These are phyloP conservation scores for Monosporozyma servazzii DNA, from an alignment of 805 yeast genomes.

Conservation along the genomic window DNA sequence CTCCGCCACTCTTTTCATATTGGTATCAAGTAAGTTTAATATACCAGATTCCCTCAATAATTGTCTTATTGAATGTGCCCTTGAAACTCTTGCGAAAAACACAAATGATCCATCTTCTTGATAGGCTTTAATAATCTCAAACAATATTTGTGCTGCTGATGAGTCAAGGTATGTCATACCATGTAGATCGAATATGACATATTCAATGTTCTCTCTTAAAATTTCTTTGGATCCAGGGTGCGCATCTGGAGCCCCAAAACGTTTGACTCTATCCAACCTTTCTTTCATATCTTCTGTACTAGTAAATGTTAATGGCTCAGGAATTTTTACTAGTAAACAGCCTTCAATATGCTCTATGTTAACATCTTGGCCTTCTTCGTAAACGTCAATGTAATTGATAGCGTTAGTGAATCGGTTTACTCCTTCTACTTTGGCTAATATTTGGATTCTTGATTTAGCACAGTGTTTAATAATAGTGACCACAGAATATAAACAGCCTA, in stretches of 20 bases:
- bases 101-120: slow-evolving; percentile 46
- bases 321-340: slow-evolving; percentile 67
- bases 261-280: slow-evolving; percentile 59
- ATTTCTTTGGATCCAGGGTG: slow-evolving; percentile 66
- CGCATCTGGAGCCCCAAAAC: slow-evolving; percentile 60
- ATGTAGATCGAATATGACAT: slow-evolving; percentile 64
- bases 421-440: slow-evolving; percentile 59
- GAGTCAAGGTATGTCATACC: slow-evolving; percentile 81
- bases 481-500: slow-evolving; percentile 78
- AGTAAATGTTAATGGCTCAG: slow-evolving; percentile 85
- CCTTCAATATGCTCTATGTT: slow-evolving; percentile 48
- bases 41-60: slow-evolving; percentile 52
- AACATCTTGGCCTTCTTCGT: slow-evolving; percentile 3
- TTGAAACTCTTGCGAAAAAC: slow-evolving; percentile 52
- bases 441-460: slow-evolving; percentile 74
- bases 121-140: slow-evolving; percentile 39
- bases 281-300: slow-evolving; percentile 69
- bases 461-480: slow-evolving; percentile 73
- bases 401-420: slow-evolving; percentile 60
- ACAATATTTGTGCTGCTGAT: slow-evolving; percentile 64
- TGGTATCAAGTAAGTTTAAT: slow-evolving; percentile 3
- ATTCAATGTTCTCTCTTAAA: slow-evolving; percentile 39
- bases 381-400: slow-evolving; percentile 44
- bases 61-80: slow-evolving; percentile 37
- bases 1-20: neutral